phyloP scores from a whole-genome alignment of 2,329 filamentous ascomycete species.

The Fusarium succisae region DNA sequence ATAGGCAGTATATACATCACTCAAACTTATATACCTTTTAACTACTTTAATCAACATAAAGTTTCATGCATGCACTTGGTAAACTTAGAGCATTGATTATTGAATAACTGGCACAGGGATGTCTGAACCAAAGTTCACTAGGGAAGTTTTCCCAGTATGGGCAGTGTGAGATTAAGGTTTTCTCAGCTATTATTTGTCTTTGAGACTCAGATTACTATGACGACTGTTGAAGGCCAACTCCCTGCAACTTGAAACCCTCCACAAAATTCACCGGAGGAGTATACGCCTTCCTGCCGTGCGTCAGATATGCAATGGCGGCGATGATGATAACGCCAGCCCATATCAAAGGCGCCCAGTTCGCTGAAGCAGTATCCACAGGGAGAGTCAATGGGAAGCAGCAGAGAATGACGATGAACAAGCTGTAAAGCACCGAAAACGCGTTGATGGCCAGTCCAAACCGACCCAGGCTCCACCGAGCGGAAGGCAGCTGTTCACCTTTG shows the following conservation, averaged over 20 bases:
- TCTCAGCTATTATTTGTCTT: too few species aligned
- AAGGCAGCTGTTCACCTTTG: conserved; percentile 10
- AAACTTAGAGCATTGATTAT: too few species aligned
- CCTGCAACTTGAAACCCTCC: conserved; percentile 11
- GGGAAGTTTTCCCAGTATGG: fast-evolving
- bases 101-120: too few species aligned
- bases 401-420: conserved; percentile 23
- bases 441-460: conserved; percentile 15
- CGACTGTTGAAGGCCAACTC: conserved; percentile 9
- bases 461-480: conserved; percentile 16
- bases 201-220: not conserved
- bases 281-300: conserved; percentile 2
- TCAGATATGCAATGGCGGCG: conserved; percentile 1
- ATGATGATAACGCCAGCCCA: conserved; percentile 21
- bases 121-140: too few species aligned
- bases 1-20: too few species aligned
- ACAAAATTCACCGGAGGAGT: conserved; percentile 25
- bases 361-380: conserved; percentile 11
- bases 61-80: too few species aligned
- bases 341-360: conserved; percentile 25
- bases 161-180: fast-evolving
- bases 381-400: conserved; percentile 18
- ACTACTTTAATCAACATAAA: too few species aligned
- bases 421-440: conserved; percentile 20
- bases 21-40: fast-evolving